Evolutionary conservation across 768 basidiomycete species (phyloP), one percentile per base, ranked within the genome.

Genomic region (Boletus fagicola): DNA sequence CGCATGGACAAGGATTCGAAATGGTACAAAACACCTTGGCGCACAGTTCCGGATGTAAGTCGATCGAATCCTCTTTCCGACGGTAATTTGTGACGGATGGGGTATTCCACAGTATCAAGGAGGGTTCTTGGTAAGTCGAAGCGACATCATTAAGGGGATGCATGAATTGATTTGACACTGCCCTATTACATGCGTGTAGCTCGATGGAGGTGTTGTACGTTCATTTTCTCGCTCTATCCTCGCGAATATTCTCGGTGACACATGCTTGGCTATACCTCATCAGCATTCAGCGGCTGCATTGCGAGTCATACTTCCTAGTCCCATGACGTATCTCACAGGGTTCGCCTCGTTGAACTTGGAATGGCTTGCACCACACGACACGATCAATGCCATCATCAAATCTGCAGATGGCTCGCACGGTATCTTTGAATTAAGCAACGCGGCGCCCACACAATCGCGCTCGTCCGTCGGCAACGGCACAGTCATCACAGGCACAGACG

Each of bases 21-120:
- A 67, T 94, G 84, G 78, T 90, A 90, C 68, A 86, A 89, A 51
- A 92, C 90, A 0, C 81, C 85, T 38, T 94, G 93, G 93, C 78
- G 92, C 40, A 88, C 87, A 2, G 75, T 88, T 49, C 92, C 92
- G 24, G 89, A 91, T 60, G 88, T 89, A 63, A 65, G 85, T 78
- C 13, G 15, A 48, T 59, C 28, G 36, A 13, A 35, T 48, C 44
- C 30, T 2, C 44, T 33, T 55, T 45, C 46, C 51, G 43, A 64
- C 43, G 22, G 18, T 40, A 16, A 12, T 38, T 33, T n/a, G 5
- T 53, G 35, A 47, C 22, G 2, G 35, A 56, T 15, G 30, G 11
- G 47, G 45, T 47, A 33, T 57, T 53, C 18, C 54, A 53, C 30
- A 88, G 85, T 87, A 88, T 64, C 87, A 88, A 76, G 88, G 88